A percentile compares a stretch with the other conserved stretches of the same genome.
phyloP scores from a whole-genome alignment of 2,329 filamentous ascomycete genomes.

The Fusarium chlamydosporum region DNA sequence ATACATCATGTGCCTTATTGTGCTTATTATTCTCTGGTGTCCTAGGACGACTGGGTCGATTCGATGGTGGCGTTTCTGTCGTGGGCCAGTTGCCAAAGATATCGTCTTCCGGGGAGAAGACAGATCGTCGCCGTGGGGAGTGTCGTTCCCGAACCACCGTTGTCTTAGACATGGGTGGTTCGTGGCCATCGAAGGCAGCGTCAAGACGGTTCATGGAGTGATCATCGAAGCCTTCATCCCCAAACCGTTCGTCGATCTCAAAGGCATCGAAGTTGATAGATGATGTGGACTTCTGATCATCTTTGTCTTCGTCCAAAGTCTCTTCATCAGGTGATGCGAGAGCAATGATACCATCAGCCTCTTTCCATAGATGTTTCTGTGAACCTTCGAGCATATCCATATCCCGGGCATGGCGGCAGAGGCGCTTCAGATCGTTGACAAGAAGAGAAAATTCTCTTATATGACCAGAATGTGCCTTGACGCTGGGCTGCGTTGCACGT shows the following conservation, averaged over 20 bases:
- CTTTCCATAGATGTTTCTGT: conserved; percentile 76
- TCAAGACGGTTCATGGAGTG: conserved; percentile 61
- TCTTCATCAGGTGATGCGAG: conserved; percentile 80
- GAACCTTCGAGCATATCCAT: conserved; percentile 74
- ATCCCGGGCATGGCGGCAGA: conserved; percentile 77
- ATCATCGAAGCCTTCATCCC: conserved; percentile 65
- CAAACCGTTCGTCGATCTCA: conserved; percentile 61
- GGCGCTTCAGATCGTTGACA: conserved; percentile 85
- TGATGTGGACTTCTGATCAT: conserved; percentile 56
- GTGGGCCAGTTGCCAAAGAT: conserved; percentile 71
- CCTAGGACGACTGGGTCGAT: conserved; percentile 59
- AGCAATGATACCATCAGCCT: conserved; percentile 89
- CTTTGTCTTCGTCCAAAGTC: conserved; percentile 57
- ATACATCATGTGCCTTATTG: conserved; percentile 56
- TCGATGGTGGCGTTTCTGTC: conserved; percentile 54
- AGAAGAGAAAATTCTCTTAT: conserved; percentile 84
- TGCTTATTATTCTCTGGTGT: conserved; percentile 58
- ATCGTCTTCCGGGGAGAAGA: conserved; percentile 76
- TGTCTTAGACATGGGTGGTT: conserved; percentile 63
- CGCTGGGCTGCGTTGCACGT: conserved; percentile 83
- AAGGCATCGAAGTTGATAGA: conserved; percentile 59
- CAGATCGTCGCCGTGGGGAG: conserved; percentile 69
- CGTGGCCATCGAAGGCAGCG: conserved; percentile 60
- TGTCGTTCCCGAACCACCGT: conserved; percentile 69
- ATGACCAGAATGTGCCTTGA: conserved; percentile 86